Conservation (phyloP, 164 flowering plant genomes). For the Annona squamosa region DNA sequence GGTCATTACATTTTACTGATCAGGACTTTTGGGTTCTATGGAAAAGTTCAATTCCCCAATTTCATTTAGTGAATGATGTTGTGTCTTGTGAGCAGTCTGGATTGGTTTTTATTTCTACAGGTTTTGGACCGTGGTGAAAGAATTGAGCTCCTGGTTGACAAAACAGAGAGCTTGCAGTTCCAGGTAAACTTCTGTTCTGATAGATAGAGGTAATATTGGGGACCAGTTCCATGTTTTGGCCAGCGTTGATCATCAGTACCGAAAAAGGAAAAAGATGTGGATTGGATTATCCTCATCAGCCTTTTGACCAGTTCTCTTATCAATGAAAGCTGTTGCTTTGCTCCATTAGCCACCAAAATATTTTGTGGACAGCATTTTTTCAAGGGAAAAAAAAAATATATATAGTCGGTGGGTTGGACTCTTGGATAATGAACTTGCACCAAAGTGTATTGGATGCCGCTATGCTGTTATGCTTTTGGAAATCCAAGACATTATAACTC, state of each 20-base stretch:
- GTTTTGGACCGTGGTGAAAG: conserved; percentile 96
- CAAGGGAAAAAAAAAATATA: too few relatives aligned
- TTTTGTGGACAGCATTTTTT: not conserved
- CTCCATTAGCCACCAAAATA: not conserved
- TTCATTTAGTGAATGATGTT: not conserved
- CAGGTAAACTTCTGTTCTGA: conserved; percentile 47
- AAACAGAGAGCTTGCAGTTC: conserved; percentile 93
- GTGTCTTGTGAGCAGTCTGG: not conserved
- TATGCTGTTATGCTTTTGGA: too few relatives aligned
- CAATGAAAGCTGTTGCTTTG: not conserved
- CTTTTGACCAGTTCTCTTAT: not conserved
- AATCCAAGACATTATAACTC: too few relatives aligned
- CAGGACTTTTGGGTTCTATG: too few relatives aligned
- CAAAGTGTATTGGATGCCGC: not conserved
- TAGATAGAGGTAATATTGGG: not conserved
- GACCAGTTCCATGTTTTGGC: not conserved
- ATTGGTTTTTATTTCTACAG: conserved; percentile 22
- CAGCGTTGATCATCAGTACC: not conserved
- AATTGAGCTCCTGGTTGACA: conserved; percentile 92
- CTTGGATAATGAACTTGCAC: not conserved
- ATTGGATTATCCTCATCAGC: not conserved
- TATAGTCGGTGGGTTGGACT: too few relatives aligned
- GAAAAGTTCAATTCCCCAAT: not conserved
- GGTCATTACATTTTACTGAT: too few relatives aligned
- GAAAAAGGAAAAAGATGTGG: not conserved